Conservation (phyloP, 305 asterid species). For the Fraxinus nigra region DNA sequence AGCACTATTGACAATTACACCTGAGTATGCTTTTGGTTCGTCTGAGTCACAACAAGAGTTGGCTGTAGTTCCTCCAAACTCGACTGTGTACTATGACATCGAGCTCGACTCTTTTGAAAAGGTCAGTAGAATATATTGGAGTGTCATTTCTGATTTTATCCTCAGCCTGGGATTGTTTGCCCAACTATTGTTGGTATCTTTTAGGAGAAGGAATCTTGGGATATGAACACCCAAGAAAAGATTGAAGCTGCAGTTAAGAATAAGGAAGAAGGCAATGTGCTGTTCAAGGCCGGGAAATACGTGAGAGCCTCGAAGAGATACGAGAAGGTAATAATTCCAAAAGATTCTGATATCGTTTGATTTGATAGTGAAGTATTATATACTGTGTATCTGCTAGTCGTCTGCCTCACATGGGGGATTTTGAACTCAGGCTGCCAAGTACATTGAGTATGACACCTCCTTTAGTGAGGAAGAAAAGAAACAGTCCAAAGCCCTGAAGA, state of each 20-base stretch:
- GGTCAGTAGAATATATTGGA: slow-evolving; percentile 35
- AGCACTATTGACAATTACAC: slow-evolving; percentile 60
- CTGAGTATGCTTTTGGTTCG: slow-evolving; percentile 81
- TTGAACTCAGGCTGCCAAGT: slow-evolving; percentile 40
- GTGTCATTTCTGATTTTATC: not conserved
- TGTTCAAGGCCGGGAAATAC: slow-evolving; percentile 75
- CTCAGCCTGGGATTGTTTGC: not conserved
- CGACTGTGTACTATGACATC: slow-evolving; percentile 62
- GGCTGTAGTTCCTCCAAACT: slow-evolving; percentile 75
- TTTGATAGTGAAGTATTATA: not conserved
- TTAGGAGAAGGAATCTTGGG: slow-evolving; percentile 95
- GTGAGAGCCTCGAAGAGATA: slow-evolving; percentile 75
- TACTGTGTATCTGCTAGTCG: not conserved
- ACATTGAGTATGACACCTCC: slow-evolving; percentile 34
- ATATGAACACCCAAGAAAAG: slow-evolving; percentile 71
- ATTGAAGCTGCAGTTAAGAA: slow-evolving; percentile 73
- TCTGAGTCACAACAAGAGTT: slow-evolving; percentile 67
- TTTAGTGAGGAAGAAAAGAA: slow-evolving; percentile 50
- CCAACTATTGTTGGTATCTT: not conserved
- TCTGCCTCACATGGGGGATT: not conserved
- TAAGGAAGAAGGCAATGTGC: slow-evolving; percentile 78
- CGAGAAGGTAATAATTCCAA: slow-evolving; percentile 51
- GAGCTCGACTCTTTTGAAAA: slow-evolving; percentile 84
- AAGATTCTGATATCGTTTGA: not conserved
- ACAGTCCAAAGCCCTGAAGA: slow-evolving; percentile 35